phyloP scores from a whole-genome alignment of 2,329 filamentous ascomycete genomes.

The Nothophaeocryptopus gaeumannii region DNA sequence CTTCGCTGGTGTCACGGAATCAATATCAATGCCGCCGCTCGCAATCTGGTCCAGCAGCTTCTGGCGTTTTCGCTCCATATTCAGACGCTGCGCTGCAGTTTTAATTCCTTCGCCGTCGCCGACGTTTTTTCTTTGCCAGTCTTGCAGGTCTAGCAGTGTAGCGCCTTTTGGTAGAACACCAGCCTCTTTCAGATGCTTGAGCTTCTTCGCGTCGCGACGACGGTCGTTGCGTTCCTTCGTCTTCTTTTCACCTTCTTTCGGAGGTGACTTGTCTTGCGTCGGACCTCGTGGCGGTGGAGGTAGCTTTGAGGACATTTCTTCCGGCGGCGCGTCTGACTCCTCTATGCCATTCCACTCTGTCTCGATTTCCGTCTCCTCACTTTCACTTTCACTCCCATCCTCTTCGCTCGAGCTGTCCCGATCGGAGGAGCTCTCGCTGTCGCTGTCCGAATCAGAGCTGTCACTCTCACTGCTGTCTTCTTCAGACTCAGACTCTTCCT shows the following conservation, averaged over 20 bases:
- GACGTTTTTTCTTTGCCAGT: conserved; percentile 19
- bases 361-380: conserved; percentile 7
- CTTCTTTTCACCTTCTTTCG: conserved; percentile 42
- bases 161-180: conserved; percentile 53
- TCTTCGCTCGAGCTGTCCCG: conserved; percentile 19
- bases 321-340: neutral
- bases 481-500: conserved; percentile 19
- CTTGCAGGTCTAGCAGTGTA: conserved; percentile 48
- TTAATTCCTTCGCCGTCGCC: neutral
- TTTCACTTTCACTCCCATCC: conserved; percentile 19
- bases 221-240: conserved; percentile 59
- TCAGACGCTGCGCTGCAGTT: conserved; percentile 1
- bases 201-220: conserved; percentile 48
- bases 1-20: neutral
- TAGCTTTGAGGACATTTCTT: neutral
- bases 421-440: conserved; percentile 16
- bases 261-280: neutral
- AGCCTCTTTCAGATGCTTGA: conserved; percentile 53
- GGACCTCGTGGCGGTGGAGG: conserved; percentile 1
- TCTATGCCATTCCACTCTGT: conserved; percentile 22
- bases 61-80: conserved; percentile 14
- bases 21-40: conserved; percentile 16
- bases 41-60: conserved; percentile 18
- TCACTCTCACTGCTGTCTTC: neutral
- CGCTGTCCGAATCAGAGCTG: conserved; percentile 9